Conservation (phyloP, 768 basidiomycete species). For the Serendipita sp. region DNA sequence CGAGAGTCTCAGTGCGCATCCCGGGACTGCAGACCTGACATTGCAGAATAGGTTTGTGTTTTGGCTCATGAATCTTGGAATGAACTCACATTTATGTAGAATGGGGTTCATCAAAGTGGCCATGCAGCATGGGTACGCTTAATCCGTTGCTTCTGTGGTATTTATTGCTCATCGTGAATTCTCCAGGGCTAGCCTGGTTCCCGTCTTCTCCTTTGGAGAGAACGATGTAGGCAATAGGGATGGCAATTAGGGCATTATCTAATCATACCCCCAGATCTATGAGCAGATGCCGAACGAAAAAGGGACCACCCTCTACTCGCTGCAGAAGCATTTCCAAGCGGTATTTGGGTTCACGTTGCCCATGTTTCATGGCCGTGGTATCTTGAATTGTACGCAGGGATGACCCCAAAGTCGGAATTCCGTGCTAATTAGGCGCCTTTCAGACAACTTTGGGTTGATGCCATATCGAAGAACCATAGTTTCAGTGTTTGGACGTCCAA, state of each 20-base stretch:
- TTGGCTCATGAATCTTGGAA: neutral
- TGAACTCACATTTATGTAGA: slow-evolving; percentile 20
- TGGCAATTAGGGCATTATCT: neutral
- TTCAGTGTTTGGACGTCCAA: slow-evolving; percentile 88
- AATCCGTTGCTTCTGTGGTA: slow-evolving; percentile 1
- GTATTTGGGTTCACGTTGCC: slow-evolving; percentile 93
- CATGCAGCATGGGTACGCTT: slow-evolving; percentile 63
- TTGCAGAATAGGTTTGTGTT: slow-evolving; percentile 45
- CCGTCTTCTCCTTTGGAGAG: slow-evolving; percentile 97
- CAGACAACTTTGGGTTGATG: slow-evolving; percentile 90
- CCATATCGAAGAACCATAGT: slow-evolving; percentile 91
- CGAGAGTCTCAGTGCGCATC: slow-evolving; percentile 83
- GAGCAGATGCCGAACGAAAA: slow-evolving; percentile 92
- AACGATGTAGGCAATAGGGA: slow-evolving; percentile 57
- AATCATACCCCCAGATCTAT: slow-evolving; percentile 52
- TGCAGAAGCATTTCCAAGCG: slow-evolving; percentile 84
- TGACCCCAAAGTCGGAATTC: neutral
- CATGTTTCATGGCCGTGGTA: slow-evolving; percentile 88
- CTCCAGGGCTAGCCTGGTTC: slow-evolving; percentile 78
- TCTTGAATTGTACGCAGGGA: slow-evolving; percentile 70
- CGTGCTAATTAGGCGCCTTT: neutral
- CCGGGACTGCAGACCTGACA: slow-evolving; percentile 90
- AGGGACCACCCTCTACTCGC: slow-evolving; percentile 68
- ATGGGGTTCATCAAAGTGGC: slow-evolving; percentile 92
- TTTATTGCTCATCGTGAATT: slow-evolving; percentile 2